phyloP scores from a whole-genome alignment of 2,329 filamentous ascomycete genomes.

The Pseudonectria buxi region DNA sequence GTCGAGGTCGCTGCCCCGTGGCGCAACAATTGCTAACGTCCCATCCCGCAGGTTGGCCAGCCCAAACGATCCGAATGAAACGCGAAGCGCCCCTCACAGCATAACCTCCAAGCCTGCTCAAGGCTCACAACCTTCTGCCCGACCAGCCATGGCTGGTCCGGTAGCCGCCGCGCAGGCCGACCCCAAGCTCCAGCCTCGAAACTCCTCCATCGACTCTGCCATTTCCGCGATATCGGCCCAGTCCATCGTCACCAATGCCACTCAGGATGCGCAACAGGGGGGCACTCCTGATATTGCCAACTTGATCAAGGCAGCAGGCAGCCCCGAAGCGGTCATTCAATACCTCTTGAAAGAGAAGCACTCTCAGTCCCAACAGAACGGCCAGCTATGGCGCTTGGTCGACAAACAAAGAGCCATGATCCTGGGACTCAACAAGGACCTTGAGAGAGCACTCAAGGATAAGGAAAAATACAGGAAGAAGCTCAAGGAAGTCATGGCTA shows the following conservation, averaged over 20 bases:
- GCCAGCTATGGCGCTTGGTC: constrained; percentile 88
- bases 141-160: constrained; percentile 42
- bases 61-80: constrained; percentile 40
- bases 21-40: constrained; percentile 6
- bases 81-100: constrained; percentile 37
- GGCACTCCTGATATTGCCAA: constrained; percentile 65
- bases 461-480: constrained; percentile 92
- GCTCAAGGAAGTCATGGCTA: constrained; percentile 64
- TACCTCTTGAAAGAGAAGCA: constrained; percentile 89
- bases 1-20: neutral
- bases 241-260: constrained; percentile 46
- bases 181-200: constrained; percentile 51
- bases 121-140: constrained; percentile 32
- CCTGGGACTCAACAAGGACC: constrained; percentile 84
- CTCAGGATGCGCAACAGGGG: constrained; percentile 52
- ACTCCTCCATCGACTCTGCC: constrained; percentile 88
- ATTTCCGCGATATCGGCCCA: constrained; percentile 68
- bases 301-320: constrained; percentile 78
- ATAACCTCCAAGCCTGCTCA: constrained; percentile 37
- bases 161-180: constrained; percentile 35
- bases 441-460: constrained; percentile 85
- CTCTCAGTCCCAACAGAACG: constrained; percentile 79
- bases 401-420: constrained; percentile 96
- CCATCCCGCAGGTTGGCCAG: constrained; percentile 19
- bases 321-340: constrained; percentile 80